A percentile compares a stretch with the other conserved stretches of the same genome.
phyloP scores from a whole-genome alignment of 1,284 basidiomycete genomes.

The Farysia itapuensis region DNA sequence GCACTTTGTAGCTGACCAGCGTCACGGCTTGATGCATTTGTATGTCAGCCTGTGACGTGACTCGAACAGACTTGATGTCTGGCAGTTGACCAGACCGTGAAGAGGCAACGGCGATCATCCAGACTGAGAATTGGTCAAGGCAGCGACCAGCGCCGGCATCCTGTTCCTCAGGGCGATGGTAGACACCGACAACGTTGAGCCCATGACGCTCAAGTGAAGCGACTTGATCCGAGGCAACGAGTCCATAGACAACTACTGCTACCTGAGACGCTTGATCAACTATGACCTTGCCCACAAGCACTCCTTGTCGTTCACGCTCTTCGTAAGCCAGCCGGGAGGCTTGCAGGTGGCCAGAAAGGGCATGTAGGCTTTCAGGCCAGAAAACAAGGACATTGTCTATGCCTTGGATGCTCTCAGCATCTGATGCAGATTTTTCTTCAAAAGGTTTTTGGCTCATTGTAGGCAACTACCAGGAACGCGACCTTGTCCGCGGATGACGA shows the following conservation, averaged over 20 bases:
- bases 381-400: conserved; percentile 24
- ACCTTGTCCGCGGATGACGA: conserved; percentile 15
- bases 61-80: too few relatives aligned
- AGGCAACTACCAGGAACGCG: conserved; percentile 30
- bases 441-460: conserved; percentile 12
- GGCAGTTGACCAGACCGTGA: too few relatives aligned
- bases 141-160: too few relatives aligned
- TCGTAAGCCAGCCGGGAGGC: not conserved
- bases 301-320: not conserved
- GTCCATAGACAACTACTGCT: conserved; percentile 18
- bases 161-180: not conserved
- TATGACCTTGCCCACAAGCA: conserved; percentile 9
- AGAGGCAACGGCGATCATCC: too few relatives aligned
- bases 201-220: not conserved
- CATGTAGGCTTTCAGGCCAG: conserved; percentile 20
- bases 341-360: conserved; percentile 2
- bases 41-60: too few relatives aligned
- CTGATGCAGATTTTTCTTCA: conserved; percentile 2
- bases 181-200: not conserved
- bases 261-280: conserved; percentile 8
- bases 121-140: not conserved
- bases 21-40: too few relatives aligned
- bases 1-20: conserved; percentile 65
- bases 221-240: not conserved
- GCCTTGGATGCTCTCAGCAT: not conserved